These are phyloP conservation scores for Epipyxis sp. DNA, from an alignment of 108 stramenopile species.

Conservation along the genomic window DNA sequence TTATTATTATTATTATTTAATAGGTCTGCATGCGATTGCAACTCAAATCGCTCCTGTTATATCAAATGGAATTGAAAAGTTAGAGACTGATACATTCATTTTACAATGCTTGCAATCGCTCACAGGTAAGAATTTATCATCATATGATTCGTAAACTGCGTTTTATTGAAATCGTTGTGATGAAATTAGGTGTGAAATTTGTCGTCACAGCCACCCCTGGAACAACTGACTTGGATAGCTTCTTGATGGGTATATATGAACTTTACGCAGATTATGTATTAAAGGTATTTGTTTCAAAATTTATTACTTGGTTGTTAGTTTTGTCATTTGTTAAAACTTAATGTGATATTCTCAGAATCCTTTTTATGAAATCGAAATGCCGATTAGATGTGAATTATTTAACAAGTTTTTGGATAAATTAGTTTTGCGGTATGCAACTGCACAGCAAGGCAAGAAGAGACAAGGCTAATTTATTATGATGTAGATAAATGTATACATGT, in stretches of 20 bases:
- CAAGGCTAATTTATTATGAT: neutral
- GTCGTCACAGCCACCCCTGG: constrained; percentile 57
- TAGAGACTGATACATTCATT: constrained; percentile 58
- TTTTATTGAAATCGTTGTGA: constrained; percentile 5
- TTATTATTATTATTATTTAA: too few species aligned
- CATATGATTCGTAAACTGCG: neutral
- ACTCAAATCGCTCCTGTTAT: constrained; percentile 58
- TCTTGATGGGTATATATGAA: constrained; percentile 55
- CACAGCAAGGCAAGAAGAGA: neutral
- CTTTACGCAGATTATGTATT: constrained; percentile 62
- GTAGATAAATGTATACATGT: too few species aligned
- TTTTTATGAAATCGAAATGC: constrained; percentile 65
- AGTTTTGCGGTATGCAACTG: constrained; percentile 17
- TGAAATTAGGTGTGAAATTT: constrained; percentile 56
- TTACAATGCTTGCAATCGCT: constrained; percentile 54
- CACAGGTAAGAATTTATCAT: neutral
- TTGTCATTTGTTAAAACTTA: neutral
- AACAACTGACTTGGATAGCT: constrained; percentile 50
- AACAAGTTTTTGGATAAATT: constrained; percentile 47
- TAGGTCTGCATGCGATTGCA: constrained; percentile 63
- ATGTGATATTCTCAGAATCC: constrained; percentile 49
- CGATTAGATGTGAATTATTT: constrained; percentile 63
- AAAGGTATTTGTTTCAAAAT: constrained; percentile 41
- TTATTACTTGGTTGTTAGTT: neutral
- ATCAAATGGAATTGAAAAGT: constrained; percentile 57